phyloP scores from a whole-genome alignment of 2,329 filamentous ascomycete genomes.

The Emergomyces africanus region DNA sequence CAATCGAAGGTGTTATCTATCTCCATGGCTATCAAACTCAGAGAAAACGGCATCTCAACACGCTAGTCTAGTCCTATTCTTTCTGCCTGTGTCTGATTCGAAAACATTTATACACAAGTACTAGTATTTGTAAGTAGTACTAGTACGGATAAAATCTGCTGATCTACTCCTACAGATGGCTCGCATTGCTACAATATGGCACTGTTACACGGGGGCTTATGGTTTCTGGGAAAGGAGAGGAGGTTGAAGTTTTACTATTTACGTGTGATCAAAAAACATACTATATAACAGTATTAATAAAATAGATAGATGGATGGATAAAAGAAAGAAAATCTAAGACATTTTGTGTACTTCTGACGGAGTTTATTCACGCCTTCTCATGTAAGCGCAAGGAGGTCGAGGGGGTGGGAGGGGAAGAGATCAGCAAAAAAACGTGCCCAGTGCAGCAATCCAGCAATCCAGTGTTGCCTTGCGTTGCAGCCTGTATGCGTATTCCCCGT shows the following conservation, averaged over 20 bases:
- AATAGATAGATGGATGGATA: too few species aligned
- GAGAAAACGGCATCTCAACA: too few species aligned
- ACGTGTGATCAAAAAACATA: too few species aligned
- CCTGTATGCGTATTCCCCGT: neutral
- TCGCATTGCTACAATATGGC: neutral
- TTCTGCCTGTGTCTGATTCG: neutral
- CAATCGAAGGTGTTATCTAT: too few species aligned
- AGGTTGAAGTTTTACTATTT: neutral
- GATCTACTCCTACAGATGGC: neutral
- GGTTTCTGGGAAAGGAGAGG: neutral
- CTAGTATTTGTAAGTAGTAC: too few species aligned
- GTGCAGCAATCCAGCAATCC: neutral
- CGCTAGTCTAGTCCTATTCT: too few species aligned
- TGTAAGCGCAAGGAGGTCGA: too few species aligned
- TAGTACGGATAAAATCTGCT: neutral
- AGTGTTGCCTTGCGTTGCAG: neutral
- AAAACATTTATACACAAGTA: neutral
- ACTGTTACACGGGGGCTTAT: neutral
- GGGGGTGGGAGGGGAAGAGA: too few species aligned
- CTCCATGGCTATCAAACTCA: too few species aligned
- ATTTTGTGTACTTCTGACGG: too few species aligned
- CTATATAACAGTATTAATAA: too few species aligned
- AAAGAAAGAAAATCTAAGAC: neutral
- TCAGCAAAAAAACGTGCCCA: constrained; percentile 1
- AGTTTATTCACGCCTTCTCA: too few species aligned